Base-by-base conservation (phyloP, 148 eudicot species). In the Oxyria digyna region DNA sequence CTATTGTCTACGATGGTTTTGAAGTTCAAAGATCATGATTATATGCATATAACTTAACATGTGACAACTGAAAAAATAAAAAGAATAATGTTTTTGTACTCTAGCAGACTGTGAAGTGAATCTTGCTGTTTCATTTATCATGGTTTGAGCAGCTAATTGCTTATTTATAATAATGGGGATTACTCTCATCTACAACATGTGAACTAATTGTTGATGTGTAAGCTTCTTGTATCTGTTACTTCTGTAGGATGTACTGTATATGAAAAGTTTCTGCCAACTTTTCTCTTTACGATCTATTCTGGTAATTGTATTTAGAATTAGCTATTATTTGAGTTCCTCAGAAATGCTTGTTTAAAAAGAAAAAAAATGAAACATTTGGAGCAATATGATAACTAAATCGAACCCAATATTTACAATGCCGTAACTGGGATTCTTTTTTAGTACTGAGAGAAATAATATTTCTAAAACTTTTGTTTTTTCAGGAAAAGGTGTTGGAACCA, bases 401-500 rank as follows among this genome's bases (percentile, higher is more conserved):
- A 54, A 3, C 59, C 9, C 59, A 52, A 1, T 1, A 32, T 71
- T 4, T 40, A 10, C 46, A 43, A 59, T 6, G 11, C 48, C 29
- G 20, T 40, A 38, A 66, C 40, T 38, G 42, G 23, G 43, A 35
- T 38, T 23, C 42, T 64, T 33, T 17, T 4, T n/a, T 66, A 20
- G 27, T 35, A 6, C 41, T 66, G 8, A 40, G 48, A 66, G 24
- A 29, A 40, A 11, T 26, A 27, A 9, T 20, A 33, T 20, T 13
- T 41, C 69, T 78, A 67, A 82, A 55, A 46, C 14, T 79, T 24
- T 29, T 70, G 24, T 49, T 74, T 79, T 73, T 72, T 46, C 87
- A 90, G 96, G 96, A 90, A 48, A 90, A 87, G 78, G 55, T 81
- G 71, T 70, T 49, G 75, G 93, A 85, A 31, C 80, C 84, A 59